Base-by-base conservation (phyloP, 495 filamentous ascomycete genomes). In the Tricharina praecox region DNA sequence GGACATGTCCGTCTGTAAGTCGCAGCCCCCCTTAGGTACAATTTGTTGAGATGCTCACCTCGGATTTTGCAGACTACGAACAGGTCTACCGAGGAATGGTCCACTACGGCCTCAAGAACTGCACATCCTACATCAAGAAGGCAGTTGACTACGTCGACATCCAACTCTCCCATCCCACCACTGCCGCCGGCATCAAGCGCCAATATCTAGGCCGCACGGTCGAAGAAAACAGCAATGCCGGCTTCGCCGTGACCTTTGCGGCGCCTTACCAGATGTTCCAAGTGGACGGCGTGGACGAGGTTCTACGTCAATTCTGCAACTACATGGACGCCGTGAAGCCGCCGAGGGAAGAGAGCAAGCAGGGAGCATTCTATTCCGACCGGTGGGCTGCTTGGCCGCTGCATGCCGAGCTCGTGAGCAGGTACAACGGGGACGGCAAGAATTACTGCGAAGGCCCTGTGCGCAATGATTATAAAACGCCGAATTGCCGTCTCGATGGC, bases 51-150 rank as follows among this genome's bases (percentile, higher is more conserved):
- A 32, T 32, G 28, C 28, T 32, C 28, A 13, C 13, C 7, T 32
- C 28, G n/a, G n/a, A n/a, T n/a, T n/a, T n/a, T n/a, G n/a, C 13
- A 32, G 28, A 59, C 23, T 59, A 40, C 30, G 73, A 75, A 10
- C 71, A 73, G 41, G 61, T 76, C 1, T 68, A 71, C 47, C 65
- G 64, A 4, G 71, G 68, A 16, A 68, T 77, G 63, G 63, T 66
- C 3, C 57, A 56, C 1, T 67, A 71, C 26, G 73, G 73, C 18
- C 64, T 60, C 39, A 58, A 51, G 3, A 75, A 75, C 55, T 78
- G 75, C 49, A 70, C 72, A 13, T 55, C 58, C 2, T 70, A 76
- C 38, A 66, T 76, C 41, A 63, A 70, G 5, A 67, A 70, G 5
- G 70, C 70, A 8, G 55, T 72, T 15, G 41, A 63, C 19, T 73